Conservation (phyloP, 805 yeast species). For the Metschnikowia hibisci region DNA sequence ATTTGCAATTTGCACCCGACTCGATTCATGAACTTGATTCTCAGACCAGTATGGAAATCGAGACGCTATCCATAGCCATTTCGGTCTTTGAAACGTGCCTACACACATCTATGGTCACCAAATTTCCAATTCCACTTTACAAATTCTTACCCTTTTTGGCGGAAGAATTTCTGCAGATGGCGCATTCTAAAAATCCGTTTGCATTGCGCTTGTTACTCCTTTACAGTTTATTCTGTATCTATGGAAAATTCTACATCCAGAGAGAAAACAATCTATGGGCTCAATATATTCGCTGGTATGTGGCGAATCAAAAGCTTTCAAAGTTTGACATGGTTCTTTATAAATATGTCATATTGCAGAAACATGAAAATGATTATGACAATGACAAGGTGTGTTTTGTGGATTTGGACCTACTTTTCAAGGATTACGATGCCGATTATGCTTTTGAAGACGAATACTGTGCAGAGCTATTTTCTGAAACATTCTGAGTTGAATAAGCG, state of each 20-base stretch:
- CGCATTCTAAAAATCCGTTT: slow-evolving; percentile 20
- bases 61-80: slow-evolving; percentile 8
- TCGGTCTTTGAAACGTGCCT: slow-evolving; percentile 15
- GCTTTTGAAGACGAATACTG: too few relatives aligned
- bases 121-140: slow-evolving; percentile 32
- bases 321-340: slow-evolving; percentile 8
- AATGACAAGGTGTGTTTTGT: not conserved
- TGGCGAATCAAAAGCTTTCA: slow-evolving; percentile 3
- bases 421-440: not conserved
- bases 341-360: slow-evolving; percentile 6
- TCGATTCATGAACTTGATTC: slow-evolving; percentile 8
- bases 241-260: slow-evolving; percentile 22
- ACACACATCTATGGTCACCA: slow-evolving; percentile 12
- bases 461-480: not conserved
- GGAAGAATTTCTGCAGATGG: slow-evolving; percentile 17
- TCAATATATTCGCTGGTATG: slow-evolving; percentile 23
- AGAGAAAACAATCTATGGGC: slow-evolving; percentile 26
- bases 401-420: not conserved
- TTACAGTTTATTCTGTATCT: slow-evolving; percentile 19
- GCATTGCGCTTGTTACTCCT: slow-evolving; percentile 26
- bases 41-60: slow-evolving; percentile 9
- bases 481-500: too few relatives aligned
- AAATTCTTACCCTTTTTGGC: slow-evolving; percentile 23
- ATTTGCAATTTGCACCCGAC: not conserved
- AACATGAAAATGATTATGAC: not conserved